Percentiles rank a stretch among this genome's conserved stretches.
phyloP scores from a whole-genome alignment of 1,139 yeast genomes.

The Starmera stellimalicola region DNA sequence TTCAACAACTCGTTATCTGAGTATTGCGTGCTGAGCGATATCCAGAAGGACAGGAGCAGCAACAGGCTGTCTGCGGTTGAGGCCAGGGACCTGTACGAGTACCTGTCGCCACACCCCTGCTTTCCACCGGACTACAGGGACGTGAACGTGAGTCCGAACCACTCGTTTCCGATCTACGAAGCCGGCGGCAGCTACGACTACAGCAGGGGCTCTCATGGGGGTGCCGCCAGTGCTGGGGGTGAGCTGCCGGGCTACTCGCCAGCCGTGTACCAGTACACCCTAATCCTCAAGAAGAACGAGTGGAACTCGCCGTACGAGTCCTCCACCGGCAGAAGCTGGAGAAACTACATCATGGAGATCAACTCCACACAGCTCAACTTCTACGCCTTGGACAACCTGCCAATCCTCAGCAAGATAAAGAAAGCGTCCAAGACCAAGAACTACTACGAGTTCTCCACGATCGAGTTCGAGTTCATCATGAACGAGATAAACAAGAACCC shows the following conservation, averaged over 20 bases:
- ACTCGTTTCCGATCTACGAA: constrained; percentile 38
- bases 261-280: constrained; percentile 45
- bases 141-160: constrained; percentile 25
- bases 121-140: constrained; percentile 36
- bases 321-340: constrained; percentile 57
- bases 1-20: too few species aligned
- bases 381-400: constrained; percentile 29
- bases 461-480: constrained; percentile 23
- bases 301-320: constrained; percentile 62
- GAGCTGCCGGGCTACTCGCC: constrained; percentile 53
- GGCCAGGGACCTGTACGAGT: not conserved
- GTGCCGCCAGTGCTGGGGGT: too few species aligned
- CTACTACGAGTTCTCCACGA: constrained; percentile 15
- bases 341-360: constrained; percentile 48
- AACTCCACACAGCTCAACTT: constrained; percentile 70
- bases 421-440: constrained; percentile 10
- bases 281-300: constrained; percentile 48
- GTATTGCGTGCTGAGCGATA: too few species aligned
- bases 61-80: not conserved
- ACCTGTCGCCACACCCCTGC: constrained; percentile 25
- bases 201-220: too few species aligned
- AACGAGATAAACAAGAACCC: constrained; percentile 20
- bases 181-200: constrained; percentile 20
- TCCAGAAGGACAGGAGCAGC: not conserved
- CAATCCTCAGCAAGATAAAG: constrained; percentile 10